Evolutionary conservation across 148 eudicot genomes (phyloP).

Genomic region (Rhododendron kiyosumense): DNA sequence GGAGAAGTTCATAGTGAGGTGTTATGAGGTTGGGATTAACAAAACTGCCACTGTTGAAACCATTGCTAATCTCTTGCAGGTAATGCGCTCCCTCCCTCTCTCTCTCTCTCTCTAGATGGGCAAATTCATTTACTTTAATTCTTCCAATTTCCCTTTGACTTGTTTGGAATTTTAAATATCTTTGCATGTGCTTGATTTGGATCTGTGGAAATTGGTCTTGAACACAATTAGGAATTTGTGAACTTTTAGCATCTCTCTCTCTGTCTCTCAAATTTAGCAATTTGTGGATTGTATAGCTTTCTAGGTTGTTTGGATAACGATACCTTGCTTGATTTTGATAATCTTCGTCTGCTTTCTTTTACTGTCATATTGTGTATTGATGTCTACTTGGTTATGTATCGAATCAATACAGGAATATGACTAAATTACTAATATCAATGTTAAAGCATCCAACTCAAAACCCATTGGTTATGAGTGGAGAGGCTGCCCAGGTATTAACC

Average conservation of each 20-base stretch:
- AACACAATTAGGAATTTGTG: background rate
- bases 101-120: background rate
- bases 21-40: slow-evolving; percentile 92
- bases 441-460: too few species aligned
- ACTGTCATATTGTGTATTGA: background rate
- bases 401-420: background rate
- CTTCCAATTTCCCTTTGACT: background rate
- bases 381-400: background rate
- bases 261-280: background rate
- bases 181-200: background rate
- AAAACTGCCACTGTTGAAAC: slow-evolving; percentile 95
- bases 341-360: background rate
- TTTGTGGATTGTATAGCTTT: background rate
- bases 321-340: background rate
- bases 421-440: too few species aligned
- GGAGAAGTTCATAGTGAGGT: slow-evolving; percentile 77
- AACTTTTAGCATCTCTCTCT: background rate
- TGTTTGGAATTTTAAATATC: background rate
- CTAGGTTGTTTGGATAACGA: background rate
- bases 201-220: background rate
- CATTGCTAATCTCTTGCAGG: slow-evolving; percentile 94
- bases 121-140: background rate
- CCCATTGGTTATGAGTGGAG: too few species aligned
- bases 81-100: background rate
- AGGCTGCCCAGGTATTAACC: too few species aligned